These are phyloP conservation scores for Coemansia sp. DNA, from an alignment of 192 early-diverging fungal genomes.

Conservation along the genomic window DNA sequence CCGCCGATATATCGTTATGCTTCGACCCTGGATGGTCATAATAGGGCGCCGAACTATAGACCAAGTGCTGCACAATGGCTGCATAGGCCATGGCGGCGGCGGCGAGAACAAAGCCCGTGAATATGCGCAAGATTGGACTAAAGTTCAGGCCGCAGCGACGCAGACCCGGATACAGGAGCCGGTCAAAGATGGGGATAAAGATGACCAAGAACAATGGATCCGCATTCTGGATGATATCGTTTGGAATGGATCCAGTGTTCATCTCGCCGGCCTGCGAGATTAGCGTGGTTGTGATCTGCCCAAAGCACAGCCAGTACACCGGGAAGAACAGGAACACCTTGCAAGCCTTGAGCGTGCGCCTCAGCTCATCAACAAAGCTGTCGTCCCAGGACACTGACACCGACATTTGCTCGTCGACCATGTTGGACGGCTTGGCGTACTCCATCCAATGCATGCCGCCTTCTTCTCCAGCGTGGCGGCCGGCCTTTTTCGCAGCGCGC, in stretches of 20 bases:
- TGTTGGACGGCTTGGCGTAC: conserved; percentile 26
- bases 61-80: conserved; percentile 57
- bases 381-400: conserved; percentile 13
- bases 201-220: conserved; percentile 66
- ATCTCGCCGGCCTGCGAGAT: conserved; percentile 59
- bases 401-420: background rate
- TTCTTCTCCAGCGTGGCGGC: background rate
- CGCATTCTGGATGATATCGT: conserved; percentile 66
- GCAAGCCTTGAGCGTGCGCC: conserved; percentile 19
- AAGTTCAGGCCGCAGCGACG: conserved; percentile 51
- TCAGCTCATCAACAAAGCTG: conserved; percentile 30
- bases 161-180: conserved; percentile 57
- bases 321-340: conserved; percentile 38
- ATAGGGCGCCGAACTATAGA: conserved; percentile 57
- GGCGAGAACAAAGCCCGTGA: conserved; percentile 62
- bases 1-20: conserved; percentile 57
- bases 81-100: conserved; percentile 58
- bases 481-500: conserved; percentile 11
- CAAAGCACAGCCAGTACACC: conserved; percentile 48
- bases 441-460: conserved; percentile 19
- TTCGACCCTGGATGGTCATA: conserved; percentile 46
- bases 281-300: conserved; percentile 62
- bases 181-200: conserved; percentile 67
- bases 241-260: conserved; percentile 53
- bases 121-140: conserved; percentile 61